Base-by-base conservation (phyloP, 176 grass and related monocot species). In the Oryza nivara region DNA sequence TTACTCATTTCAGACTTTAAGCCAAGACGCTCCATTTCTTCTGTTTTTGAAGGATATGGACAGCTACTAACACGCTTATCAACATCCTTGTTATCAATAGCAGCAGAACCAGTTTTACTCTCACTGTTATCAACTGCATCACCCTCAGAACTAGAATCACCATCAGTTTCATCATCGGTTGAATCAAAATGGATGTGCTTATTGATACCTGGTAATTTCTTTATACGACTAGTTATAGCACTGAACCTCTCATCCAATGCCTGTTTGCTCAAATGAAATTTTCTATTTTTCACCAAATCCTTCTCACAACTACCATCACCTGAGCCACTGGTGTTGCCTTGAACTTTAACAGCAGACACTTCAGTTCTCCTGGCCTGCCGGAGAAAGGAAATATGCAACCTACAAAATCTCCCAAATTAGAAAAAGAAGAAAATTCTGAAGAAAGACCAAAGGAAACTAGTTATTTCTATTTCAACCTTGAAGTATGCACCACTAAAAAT, bases 21-120 rank as follows among this genome's bases (percentile, higher is more conserved):
- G 20, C 91, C 93, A 91, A 95, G 90, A 16, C 92, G 82, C 32
- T 84, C 79, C 89, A 95, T 89, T 78, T 98, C 95, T 93, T 95
- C 95, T 20, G 87, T 80, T 71, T 86, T 98, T 52, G 92, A 95
- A 72, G 95, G 95, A 98, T 93, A 98, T 5, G 95, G 95, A 36
- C 95, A 98, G 63, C 69, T 95, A 67, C 88, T 90, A 10, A 79
- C 77, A 88, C 58, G 87, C 73, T 75, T 90, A 82, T 84, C 84
- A 45, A 17, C 77, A 48, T 85, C 87, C 66, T 78, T 92, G 41
- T 49, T 83, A 79, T 76, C 67, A 89, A 73, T 63, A 49, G 64
- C 36, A 85, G 88, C 68, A 87, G 13, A 77, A 25, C 58, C 56
- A 68, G 85, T 80, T 48, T 97, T 73, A 75, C 61, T 87, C 36